Base-by-base conservation (phyloP, 768 basidiomycete genomes). In the Serendipita sp. region DNA sequence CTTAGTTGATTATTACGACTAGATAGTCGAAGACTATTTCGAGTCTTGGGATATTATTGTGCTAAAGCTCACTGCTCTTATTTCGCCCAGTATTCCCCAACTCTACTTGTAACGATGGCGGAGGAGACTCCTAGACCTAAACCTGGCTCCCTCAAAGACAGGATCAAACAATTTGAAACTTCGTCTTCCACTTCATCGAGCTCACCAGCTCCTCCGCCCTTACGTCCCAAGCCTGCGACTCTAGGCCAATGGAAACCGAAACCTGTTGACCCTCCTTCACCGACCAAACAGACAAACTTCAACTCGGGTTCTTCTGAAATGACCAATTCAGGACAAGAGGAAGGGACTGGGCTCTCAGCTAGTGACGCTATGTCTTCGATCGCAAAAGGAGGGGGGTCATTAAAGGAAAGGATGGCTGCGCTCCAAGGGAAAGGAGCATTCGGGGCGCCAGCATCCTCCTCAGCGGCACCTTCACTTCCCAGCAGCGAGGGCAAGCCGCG, bases 321-420 rank as follows among this genome's bases (percentile, higher is more conserved):
- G 2, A 71, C 71, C 44, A 63, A 65, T 2, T 46, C 65, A 32
- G 65, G 68, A 16, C 68, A 70, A 56, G 71, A 41, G 41, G 41
- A 41, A 41, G 76, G 76, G 2, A n/a, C 32, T 28, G 80, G 81
- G 0, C 88, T 91, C 88, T 86, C 83, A 28, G 89, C 89, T 3
- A 82, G 83, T 34, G 94, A 97, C 77, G 93, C 93, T 24, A 85
- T 88, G 73, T 88, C 86, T 70, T 88, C 86, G 70, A 94, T 95
- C 74, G 81, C 81, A 3, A 83, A 83, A 65, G 86, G 82, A 2
- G 77, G 76, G 7, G 86, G 83, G 3, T 90, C 89, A 65, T 75
- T 98, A 68, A 93, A 86, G 76, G 95, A 96, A 66, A 83, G 95
- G 44, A 96, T 98, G 92, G 92, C 92, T 35, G 92, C 92, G 2